Base-by-base conservation (phyloP, 257 asterid species). In the Gentiana dahurica region DNA sequence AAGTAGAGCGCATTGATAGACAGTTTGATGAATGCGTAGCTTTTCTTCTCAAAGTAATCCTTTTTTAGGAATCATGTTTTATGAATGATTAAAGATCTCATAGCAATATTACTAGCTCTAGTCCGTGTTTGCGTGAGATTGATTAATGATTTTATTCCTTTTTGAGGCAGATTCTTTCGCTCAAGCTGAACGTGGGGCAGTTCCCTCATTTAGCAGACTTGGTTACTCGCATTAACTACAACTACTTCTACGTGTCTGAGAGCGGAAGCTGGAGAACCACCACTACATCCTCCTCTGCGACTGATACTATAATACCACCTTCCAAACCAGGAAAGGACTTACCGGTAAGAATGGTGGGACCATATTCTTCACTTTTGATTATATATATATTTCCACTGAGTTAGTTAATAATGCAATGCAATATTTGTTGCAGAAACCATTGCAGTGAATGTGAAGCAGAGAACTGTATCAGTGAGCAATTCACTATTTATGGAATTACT, bases 161-260 rank as follows among this genome's bases (percentile, higher is more conserved):
- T 33, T 50, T 61, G 72, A 57, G 73, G 76, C 89, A 90, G 98
- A 83, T 92, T 71, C 76, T 85, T 4, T 92, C 97, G 0, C 86
- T 87, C 74, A 92, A 92, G 88, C 94, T 92, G 65, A 88, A 92
- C 13, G 97, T 85, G 36, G 95, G 98, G 45, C 98, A 92, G 76
- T 92, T 92, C 54, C 98, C 98, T 46, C 97, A 92, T 62, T 72
- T 88, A 60, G 97, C 93, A 9, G 98, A 85, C 73, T 77, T 92
- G 50, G 97, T 85, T n/a, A 83, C 97, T 36, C 83, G 95, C 62
- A 83, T 85, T 38, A 92, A 92, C 76, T 88, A 85, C 74, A 92
- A 88, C 79, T 76, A 72, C 57, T 92, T 78, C 85, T 92, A 92
- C 69, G 80, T 88, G 98, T 83, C 97, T 1, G 93, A 87, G 36